These are phyloP conservation scores for Nicotiana sylvestris DNA, from an alignment of 257 asterid species.

Conservation along the genomic window DNA sequence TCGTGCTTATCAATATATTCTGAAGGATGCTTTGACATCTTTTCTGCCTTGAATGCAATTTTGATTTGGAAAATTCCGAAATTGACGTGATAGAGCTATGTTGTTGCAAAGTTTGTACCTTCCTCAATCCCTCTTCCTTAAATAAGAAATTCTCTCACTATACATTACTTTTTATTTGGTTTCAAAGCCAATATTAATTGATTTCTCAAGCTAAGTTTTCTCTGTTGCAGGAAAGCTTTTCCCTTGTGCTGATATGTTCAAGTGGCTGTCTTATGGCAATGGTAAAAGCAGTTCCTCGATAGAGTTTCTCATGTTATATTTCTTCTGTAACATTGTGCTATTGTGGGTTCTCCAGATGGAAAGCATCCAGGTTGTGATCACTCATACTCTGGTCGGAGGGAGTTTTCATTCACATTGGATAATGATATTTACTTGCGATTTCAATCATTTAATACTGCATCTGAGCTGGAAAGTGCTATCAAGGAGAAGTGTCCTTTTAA, in stretches of 20 bases:
- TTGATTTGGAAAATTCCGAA: neutral
- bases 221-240: constrained; percentile 63
- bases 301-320: neutral
- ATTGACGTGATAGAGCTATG: neutral
- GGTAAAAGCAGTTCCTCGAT: constrained; percentile 41
- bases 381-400: constrained; percentile 83
- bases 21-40: neutral
- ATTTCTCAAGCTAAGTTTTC: neutral
- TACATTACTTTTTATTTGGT: constrained; percentile 14
- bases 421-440: constrained; percentile 73
- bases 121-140: neutral
- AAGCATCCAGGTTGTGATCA: constrained; percentile 96
- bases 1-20: neutral
- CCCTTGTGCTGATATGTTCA: constrained; percentile 71
- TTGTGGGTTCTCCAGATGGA: constrained; percentile 52
- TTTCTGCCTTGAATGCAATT: neutral
- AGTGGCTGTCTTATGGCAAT: constrained; percentile 90
- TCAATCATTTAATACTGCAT: constrained; percentile 60
- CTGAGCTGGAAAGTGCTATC: constrained; percentile 61
- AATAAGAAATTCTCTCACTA: neutral
- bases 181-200: neutral
- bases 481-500: constrained; percentile 81
- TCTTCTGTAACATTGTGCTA: constrained; percentile 9
- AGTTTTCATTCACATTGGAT: constrained; percentile 80
- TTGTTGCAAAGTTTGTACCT: neutral